phyloP scores from a whole-genome alignment of 2,329 filamentous ascomycete species.

The Fusarium odoratissimum region DNA sequence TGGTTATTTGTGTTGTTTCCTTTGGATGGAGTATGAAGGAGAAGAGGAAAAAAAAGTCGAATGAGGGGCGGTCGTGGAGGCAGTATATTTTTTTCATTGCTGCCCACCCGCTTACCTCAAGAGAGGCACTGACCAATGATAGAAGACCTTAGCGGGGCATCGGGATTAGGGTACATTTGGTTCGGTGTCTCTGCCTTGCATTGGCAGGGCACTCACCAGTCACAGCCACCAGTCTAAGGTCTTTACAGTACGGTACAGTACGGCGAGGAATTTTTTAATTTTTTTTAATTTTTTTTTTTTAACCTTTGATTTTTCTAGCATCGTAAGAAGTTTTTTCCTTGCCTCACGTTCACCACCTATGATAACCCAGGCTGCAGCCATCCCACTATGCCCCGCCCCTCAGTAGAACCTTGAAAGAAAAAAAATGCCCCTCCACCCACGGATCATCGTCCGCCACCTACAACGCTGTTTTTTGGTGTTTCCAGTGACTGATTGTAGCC shows the following conservation, averaged over 20 bases:
- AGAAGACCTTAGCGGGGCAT: constrained; percentile 32
- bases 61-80: constrained; percentile 53
- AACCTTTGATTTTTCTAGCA: not conserved
- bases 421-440: constrained; percentile 28
- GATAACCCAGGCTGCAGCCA: not conserved
- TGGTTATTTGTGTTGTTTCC: constrained; percentile 47
- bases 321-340: constrained; percentile 2
- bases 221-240: constrained; percentile 3
- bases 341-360: not conserved
- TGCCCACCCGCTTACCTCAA: constrained; percentile 48
- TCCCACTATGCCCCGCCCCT: constrained; percentile 27
- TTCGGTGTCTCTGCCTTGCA: constrained; percentile 11
- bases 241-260: not conserved
- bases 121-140: constrained; percentile 40
- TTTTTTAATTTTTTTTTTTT: not conserved
- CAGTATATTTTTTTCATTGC: constrained; percentile 53
- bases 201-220: constrained; percentile 10
- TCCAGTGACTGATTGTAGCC: constrained; percentile 2
- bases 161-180: constrained; percentile 45
- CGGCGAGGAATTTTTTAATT: constrained; percentile 13
- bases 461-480: constrained; percentile 20
- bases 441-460: constrained; percentile 25
- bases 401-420: not conserved
- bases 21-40: constrained; percentile 47
- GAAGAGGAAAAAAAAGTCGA: constrained; percentile 53